Evolutionary conservation across 2,329 filamentous ascomycete genomes (phyloP).

Genomic region (Fusarium oxysporum): DNA sequence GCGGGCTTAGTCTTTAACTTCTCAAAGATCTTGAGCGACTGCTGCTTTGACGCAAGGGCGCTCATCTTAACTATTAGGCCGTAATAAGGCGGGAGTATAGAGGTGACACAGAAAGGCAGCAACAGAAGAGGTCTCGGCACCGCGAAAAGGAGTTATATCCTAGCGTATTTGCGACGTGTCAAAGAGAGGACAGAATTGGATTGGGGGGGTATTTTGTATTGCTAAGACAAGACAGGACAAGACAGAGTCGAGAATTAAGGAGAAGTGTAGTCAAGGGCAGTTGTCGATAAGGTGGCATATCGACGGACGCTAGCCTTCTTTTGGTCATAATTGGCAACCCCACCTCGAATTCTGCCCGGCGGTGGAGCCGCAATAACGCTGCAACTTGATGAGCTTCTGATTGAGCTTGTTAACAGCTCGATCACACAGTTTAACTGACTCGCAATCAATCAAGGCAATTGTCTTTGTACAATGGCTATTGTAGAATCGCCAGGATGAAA

Average conservation of each 20-base stretch:
- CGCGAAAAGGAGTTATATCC: conserved; percentile 7
- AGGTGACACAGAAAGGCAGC: conserved; percentile 11
- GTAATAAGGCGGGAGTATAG: conserved; percentile 16
- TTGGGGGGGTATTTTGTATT: conserved; percentile 13
- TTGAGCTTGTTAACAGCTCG: conserved; percentile 2
- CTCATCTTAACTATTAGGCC: conserved; percentile 63
- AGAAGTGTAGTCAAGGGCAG: conserved; percentile 48
- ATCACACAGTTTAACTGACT: not conserved
- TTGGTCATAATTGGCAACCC: conserved; percentile 44
- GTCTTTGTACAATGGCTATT: conserved; percentile 51
- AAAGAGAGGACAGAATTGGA: conserved; percentile 31
- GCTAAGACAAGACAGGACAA: conserved; percentile 28
- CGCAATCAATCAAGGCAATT: conserved; percentile 8
- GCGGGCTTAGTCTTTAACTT: conserved; percentile 94
- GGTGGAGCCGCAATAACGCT: conserved; percentile 45
- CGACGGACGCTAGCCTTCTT: conserved; percentile 51
- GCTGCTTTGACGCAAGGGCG: conserved; percentile 84
- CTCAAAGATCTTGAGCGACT: conserved; percentile 98
- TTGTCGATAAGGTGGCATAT: conserved; percentile 57
- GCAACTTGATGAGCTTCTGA: conserved; percentile 3
- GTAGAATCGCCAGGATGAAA: conserved; percentile 59
- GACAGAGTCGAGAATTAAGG: conserved; percentile 48
- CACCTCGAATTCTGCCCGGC: conserved; percentile 52
- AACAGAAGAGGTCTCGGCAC: not conserved
- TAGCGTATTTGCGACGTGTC: conserved; percentile 31